Percentiles rank a stretch among this genome's conserved stretches.
These are phyloP conservation scores for Rhytidiadelphus loreus DNA, from an alignment of 225 moss, liverwort and hornwort species.

Conservation along the genomic window DNA sequence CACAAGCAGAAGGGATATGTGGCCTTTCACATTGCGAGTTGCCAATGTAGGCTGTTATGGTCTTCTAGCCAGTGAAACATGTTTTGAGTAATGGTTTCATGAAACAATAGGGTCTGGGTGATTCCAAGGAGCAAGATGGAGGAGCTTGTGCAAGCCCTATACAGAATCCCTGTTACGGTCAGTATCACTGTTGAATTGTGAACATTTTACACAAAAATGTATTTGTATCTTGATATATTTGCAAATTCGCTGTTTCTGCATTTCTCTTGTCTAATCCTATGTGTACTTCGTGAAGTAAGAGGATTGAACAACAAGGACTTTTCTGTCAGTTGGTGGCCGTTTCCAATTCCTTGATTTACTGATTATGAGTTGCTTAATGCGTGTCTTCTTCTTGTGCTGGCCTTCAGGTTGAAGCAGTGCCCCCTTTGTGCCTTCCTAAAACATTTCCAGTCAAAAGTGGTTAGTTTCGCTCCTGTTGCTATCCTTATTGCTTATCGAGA, in stretches of 20 bases:
- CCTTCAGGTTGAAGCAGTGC: constrained; percentile 39
- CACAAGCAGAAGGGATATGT: not conserved
- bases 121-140: constrained; percentile 45
- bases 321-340: not conserved
- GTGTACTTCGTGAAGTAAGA: not conserved
- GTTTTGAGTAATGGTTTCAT: not conserved
- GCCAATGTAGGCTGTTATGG: not conserved
- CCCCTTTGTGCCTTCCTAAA: constrained; percentile 31
- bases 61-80: not conserved
- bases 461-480: constrained; percentile 1
- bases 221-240: not conserved
- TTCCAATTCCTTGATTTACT: not conserved
- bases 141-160: constrained; percentile 46
- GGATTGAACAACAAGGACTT: not conserved
- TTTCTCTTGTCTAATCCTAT: not conserved
- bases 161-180: constrained; percentile 40
- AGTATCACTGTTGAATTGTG: constrained; percentile 2
- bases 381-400: not conserved
- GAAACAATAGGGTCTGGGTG: constrained; percentile 46
- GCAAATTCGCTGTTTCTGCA: not conserved
- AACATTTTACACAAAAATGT: not conserved
- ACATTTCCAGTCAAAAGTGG: constrained; percentile 17
- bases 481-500: not conserved
- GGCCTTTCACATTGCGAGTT: not conserved
- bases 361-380: not conserved